These are phyloP conservation scores for Planoprotostelium fungivorum DNA, from an alignment of 78 protist species.

Conservation along the genomic window DNA sequence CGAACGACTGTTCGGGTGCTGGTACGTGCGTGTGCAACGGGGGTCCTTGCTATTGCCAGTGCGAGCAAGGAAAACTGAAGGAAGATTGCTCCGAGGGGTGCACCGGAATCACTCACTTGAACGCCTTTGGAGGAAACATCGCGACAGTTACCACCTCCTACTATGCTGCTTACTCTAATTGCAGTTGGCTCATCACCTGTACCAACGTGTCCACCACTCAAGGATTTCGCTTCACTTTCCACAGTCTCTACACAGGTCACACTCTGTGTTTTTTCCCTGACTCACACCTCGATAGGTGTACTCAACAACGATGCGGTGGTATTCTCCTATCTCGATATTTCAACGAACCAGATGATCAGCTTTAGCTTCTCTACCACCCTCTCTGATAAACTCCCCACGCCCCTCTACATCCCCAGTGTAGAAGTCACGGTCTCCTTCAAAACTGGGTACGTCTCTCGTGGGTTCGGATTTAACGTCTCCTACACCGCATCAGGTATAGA, in stretches of 20 bases:
- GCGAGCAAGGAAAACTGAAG: neutral
- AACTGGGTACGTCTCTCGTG: neutral
- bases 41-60: neutral
- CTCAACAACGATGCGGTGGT: neutral
- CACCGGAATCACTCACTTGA: neutral
- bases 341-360: too few species aligned
- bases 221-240: neutral
- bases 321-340: neutral
- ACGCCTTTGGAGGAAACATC: neutral
- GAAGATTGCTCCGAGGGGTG: neutral
- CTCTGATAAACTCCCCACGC: neutral
- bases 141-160: neutral
- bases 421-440: neutral
- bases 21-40: neutral
- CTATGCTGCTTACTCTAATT: neutral
- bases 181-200: neutral
- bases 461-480: neutral
- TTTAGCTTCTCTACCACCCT: neutral
- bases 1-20: neutral
- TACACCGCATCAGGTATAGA: neutral
- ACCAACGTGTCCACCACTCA: neutral
- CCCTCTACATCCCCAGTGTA: neutral
- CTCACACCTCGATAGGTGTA: neutral
- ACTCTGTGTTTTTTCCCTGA: too few species aligned
- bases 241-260: neutral